A percentile compares a stretch with the other conserved stretches of the same genome.
Conservation (phyloP, 148 eudicot genomes). For the Gaultheria prostrata region DNA sequence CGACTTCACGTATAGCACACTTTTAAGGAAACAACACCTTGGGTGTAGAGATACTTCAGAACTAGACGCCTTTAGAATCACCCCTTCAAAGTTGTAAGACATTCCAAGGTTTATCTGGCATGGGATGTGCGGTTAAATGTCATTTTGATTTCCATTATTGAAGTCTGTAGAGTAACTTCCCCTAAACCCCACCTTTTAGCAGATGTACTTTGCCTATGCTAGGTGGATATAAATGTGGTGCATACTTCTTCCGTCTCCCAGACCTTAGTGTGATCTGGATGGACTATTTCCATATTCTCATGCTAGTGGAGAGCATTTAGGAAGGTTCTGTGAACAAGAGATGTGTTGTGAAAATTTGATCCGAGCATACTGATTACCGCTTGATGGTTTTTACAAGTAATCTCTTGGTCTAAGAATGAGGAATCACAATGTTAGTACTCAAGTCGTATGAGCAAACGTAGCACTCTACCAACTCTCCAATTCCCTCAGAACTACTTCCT, state of each 20-base stretch:
- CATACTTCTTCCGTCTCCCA: constrained; percentile 1
- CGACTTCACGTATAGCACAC: not conserved
- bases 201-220: not conserved
- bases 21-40: not conserved
- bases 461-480: not conserved
- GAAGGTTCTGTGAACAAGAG: not conserved
- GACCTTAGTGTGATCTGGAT: not conserved
- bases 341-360: not conserved
- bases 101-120: constrained; percentile 7
- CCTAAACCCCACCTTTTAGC: not conserved
- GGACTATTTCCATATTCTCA: not conserved
- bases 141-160: not conserved
- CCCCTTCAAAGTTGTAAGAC: not conserved
- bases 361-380: not conserved
- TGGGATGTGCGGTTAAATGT: not conserved
- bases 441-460: not conserved
- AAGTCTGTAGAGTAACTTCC: not conserved
- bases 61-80: not conserved
- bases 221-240: not conserved
- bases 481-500: not conserved
- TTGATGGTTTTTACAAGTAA: not conserved
- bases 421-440: not conserved
- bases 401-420: not conserved
- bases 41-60: not conserved
- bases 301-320: not conserved